These are phyloP conservation scores for Zoysia japonica DNA, from an alignment of 176 grass and related monocot genomes.

Conservation along the genomic window DNA sequence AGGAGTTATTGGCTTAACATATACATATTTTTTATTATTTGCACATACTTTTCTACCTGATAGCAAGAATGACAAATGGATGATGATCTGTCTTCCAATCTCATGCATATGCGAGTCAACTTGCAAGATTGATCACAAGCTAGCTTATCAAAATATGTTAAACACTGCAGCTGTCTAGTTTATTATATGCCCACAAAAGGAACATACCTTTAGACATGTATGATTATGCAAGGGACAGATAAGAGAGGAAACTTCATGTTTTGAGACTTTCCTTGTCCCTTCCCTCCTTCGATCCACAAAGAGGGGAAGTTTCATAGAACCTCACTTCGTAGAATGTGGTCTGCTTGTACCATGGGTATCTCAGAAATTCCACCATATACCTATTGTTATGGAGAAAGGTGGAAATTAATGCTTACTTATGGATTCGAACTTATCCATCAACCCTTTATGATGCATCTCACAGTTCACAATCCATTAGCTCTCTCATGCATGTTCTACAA, in stretches of 20 bases:
- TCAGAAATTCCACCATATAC: background rate
- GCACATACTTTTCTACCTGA: constrained; percentile 22
- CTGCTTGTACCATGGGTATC: background rate
- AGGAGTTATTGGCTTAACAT: background rate
- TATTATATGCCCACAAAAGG: constrained; percentile 30
- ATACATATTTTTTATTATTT: background rate
- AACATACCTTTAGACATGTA: constrained; percentile 45
- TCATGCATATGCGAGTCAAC: constrained; percentile 15
- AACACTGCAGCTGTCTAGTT: constrained; percentile 16
- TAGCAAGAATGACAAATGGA: constrained; percentile 20
- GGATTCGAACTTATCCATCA: background rate
- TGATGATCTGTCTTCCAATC: constrained; percentile 42
- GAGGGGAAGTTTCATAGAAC: background rate
- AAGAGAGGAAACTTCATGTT: constrained; percentile 1
- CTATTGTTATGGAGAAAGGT: background rate
- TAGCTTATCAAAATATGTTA: constrained; percentile 10
- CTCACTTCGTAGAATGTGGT: constrained; percentile 14
- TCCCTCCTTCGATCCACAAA: background rate
- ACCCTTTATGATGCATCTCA: background rate
- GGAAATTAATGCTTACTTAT: background rate
- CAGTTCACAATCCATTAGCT: too few species aligned
- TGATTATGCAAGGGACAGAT: constrained; percentile 46
- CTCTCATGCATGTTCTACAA: background rate
- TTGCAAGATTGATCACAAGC: constrained; percentile 27
- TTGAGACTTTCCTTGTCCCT: background rate